Base-by-base conservation (phyloP, 1,284 basidiomycete species). In the Fomitopsis pinicola region DNA sequence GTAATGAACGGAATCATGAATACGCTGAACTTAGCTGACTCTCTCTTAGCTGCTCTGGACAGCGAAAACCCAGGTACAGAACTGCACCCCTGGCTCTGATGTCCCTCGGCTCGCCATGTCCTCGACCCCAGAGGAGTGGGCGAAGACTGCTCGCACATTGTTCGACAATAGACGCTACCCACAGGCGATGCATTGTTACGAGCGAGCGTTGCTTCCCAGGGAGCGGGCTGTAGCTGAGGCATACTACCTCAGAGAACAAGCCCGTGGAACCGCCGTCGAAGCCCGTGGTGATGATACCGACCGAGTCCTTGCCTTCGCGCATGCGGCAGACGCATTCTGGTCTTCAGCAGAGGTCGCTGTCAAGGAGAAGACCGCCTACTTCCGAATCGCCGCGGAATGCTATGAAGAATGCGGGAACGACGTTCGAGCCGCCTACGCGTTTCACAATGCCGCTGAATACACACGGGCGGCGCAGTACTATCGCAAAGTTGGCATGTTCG, bases 121-220 rank as follows among this genome's bases (percentile, higher is more conserved):
- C 1, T 85, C 84, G 0, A 73, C 77, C 28, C 64, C 72, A 0
- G 78, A 77, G 22, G 82, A 88, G 68, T 90, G 88, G 87, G 80
- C 75, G 12, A 73, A 71, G 8, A 80, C 76, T 17, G 87, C 84
- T 3, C 72, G 71, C 3, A 72, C 75, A 2, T 69, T 89, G 5
- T 90, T 91, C 68, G 71, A 79, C 6, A 77, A 83, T 45, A 77
- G 80, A 53, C 78, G 78, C 17, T 91, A 84, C 64, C 66, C 74
- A 0, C 82, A 88, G 65, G 87, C 89, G 0, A 83, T 80, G 71
- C 78, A 84, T 58, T 86, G 85, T 62, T 91, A 83, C 61, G 77
- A 82, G 58, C 79, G 83, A 22, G 88, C 89, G 3, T 71, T 63
- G 1, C 68, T 77, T 36, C 71, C 65, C 0, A 76, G 78, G 12